phyloP scores from a whole-genome alignment of 495 filamentous ascomycete species.

The Bathelium albidoporum region DNA sequence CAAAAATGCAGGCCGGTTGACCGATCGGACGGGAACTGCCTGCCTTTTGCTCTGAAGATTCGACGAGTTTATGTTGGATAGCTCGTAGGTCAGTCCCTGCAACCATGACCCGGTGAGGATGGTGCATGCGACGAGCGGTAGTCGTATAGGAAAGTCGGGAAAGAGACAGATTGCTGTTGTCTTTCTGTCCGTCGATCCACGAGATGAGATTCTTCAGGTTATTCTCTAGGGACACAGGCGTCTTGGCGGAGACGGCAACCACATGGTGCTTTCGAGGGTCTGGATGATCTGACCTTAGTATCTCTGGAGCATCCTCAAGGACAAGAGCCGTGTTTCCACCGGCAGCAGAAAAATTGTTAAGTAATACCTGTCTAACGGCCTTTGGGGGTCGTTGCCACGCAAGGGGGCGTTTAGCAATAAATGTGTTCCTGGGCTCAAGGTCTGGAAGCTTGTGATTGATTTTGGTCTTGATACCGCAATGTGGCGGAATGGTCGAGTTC shows the following conservation, averaged over 20 bases:
- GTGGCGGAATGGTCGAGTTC: conserved; percentile 30
- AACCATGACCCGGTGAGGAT: conserved; percentile 12
- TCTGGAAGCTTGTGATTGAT: conserved; percentile 35
- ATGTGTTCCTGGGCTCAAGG: conserved; percentile 18
- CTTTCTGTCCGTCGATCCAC: conserved; percentile 21
- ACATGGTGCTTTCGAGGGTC: conserved; percentile 26
- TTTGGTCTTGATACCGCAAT: conserved; percentile 29
- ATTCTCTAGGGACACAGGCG: conserved; percentile 24
- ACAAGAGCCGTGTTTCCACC: conserved; percentile 27
- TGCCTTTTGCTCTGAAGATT: conserved; percentile 27
- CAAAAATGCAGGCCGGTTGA: conserved; percentile 36
- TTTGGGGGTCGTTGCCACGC: conserved; percentile 1
- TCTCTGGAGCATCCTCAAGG: conserved; percentile 31
- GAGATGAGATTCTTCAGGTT: conserved; percentile 30
- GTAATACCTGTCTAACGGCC: conserved; percentile 10
- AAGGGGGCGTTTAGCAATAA: conserved; percentile 1
- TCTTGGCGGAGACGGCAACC: conserved; percentile 32
- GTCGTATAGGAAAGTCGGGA: conserved; percentile 36
- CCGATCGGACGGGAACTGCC: conserved; percentile 19
- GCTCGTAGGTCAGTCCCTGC: conserved; percentile 32
- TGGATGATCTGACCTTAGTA: neutral
- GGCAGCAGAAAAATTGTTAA: conserved; percentile 27
- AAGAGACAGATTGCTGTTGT: conserved; percentile 21
- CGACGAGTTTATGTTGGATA: conserved; percentile 22
- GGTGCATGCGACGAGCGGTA: conserved; percentile 18